Percentiles rank a stretch among this genome's conserved stretches.
Conservation (phyloP, 169 alveolate species). For the Plasmodium cynomolgi region DNA sequence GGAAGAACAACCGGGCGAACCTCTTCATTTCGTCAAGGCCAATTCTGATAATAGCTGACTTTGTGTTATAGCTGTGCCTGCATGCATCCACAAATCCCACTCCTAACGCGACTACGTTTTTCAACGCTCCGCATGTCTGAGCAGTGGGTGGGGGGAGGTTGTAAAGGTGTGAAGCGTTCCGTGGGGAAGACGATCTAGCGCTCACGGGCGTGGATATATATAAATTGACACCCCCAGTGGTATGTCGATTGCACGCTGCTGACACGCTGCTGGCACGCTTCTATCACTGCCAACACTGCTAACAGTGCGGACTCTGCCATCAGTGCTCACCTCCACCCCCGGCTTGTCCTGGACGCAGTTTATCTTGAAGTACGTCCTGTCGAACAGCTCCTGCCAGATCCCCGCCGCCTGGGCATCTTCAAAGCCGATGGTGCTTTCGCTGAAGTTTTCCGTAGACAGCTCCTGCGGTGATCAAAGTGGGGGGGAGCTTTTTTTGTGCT, state of each 20-base stretch:
- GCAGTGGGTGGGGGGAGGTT: neutral
- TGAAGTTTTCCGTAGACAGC: slow-evolving; percentile 89
- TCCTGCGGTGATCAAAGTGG: slow-evolving; percentile 56
- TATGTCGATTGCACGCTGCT: neutral
- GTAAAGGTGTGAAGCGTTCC: neutral
- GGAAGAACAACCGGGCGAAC: slow-evolving; percentile 85
- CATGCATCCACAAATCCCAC: slow-evolving; percentile 92
- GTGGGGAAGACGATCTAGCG: neutral
- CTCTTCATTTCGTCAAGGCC: slow-evolving; percentile 92
- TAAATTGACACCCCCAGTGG: neutral
- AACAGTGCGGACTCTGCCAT: no score
- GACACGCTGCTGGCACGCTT: no score
- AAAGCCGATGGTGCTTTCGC: slow-evolving; percentile 92
- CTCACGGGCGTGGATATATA: neutral
- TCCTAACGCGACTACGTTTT: slow-evolving; percentile 91
- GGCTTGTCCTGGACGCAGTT: slow-evolving; percentile 88
- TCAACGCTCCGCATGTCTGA: slow-evolving; percentile 91
- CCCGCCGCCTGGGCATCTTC: slow-evolving; percentile 79
- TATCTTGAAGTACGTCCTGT: slow-evolving; percentile 86
- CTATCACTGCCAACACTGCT: no score
- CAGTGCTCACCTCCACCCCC: slow-evolving; percentile 81
- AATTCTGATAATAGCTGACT: slow-evolving; percentile 94
- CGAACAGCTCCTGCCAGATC: slow-evolving; percentile 84
- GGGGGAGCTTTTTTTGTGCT: neutral
- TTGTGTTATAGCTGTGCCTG: slow-evolving; percentile 90